These are phyloP conservation scores for Solanum sparsipilum DNA, from an alignment of 257 asterid genomes.

Conservation along the genomic window DNA sequence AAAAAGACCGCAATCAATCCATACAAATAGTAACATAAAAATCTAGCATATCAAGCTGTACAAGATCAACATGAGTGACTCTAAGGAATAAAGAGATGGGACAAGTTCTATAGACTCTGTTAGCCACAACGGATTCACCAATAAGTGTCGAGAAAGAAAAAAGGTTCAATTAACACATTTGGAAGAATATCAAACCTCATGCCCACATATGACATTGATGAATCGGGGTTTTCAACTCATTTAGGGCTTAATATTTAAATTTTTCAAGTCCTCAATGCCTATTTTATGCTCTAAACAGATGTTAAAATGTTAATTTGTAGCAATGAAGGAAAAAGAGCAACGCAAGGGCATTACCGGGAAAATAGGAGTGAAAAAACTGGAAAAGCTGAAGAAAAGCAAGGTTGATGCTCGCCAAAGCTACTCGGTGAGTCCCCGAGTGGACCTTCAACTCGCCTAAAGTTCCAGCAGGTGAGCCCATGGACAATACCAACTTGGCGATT, in stretches of 20 bases:
- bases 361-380: fast-evolving
- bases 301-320: too few relatives aligned
- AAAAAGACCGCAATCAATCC: not conserved
- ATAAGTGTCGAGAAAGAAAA: not conserved
- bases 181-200: not conserved
- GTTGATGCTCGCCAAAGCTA: not conserved
- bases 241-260: not conserved
- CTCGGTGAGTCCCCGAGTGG: not conserved
- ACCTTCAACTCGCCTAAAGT: not conserved
- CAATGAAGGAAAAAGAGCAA: too few relatives aligned
- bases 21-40: too few relatives aligned
- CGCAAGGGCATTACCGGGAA: not conserved
- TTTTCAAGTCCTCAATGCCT: not conserved
- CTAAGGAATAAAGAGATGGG: not conserved
- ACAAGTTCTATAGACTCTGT: not conserved
- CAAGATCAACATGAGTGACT: not conserved
- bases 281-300: too few relatives aligned
- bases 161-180: not conserved
- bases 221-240: not conserved
- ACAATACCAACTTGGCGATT: not conserved
- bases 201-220: not conserved
- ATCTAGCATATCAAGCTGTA: not conserved
- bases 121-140: not conserved
- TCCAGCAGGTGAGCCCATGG: not conserved
- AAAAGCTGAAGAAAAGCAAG: not conserved